phyloP scores from a whole-genome alignment of 108 stramenopile genomes.

The Cyclotella atomus region DNA sequence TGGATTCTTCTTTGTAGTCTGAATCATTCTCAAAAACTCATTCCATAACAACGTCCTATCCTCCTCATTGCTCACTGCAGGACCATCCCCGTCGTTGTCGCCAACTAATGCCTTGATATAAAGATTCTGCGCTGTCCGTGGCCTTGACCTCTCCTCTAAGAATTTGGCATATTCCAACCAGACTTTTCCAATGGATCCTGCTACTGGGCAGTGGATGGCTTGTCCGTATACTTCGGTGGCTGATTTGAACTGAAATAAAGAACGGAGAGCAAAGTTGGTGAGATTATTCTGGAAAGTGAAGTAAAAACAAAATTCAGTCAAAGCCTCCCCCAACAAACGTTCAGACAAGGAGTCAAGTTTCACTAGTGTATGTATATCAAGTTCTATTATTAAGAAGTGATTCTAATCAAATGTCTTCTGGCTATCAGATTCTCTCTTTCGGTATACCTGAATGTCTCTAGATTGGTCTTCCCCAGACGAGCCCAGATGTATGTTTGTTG shows the following conservation, averaged over 20 bases:
- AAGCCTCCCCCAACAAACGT: too few relatives aligned
- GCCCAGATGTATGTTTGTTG: too few relatives aligned
- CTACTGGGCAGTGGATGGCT: conserved; percentile 75
- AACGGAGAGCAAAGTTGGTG: background rate
- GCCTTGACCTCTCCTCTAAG: conserved; percentile 72
- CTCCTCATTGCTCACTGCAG: conserved; percentile 61
- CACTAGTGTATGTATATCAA: too few relatives aligned
- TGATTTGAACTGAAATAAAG: conserved; percentile 64
- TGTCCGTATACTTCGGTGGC: conserved; percentile 87
- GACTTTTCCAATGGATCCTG: conserved; percentile 61
- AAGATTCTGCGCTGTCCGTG: conserved; percentile 74
- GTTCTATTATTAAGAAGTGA: too few relatives aligned
- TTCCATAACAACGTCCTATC: conserved; percentile 76
- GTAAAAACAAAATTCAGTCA: too few relatives aligned
- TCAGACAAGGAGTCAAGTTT: too few relatives aligned
- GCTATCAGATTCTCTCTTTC: too few relatives aligned
- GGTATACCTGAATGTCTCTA: too few relatives aligned
- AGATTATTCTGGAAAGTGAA: conserved; percentile 4
- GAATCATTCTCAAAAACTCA: conserved; percentile 84
- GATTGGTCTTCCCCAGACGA: too few relatives aligned
- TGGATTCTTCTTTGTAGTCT: conserved; percentile 62
- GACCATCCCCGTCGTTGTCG: conserved; percentile 39
- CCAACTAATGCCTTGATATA: conserved; percentile 79
- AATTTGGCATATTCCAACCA: conserved; percentile 85
- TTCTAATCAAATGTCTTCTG: too few relatives aligned